Evolutionary conservation across 352 stramenopile genomes (phyloP).

Genomic region (Globisporangium megalacanthum): DNA sequence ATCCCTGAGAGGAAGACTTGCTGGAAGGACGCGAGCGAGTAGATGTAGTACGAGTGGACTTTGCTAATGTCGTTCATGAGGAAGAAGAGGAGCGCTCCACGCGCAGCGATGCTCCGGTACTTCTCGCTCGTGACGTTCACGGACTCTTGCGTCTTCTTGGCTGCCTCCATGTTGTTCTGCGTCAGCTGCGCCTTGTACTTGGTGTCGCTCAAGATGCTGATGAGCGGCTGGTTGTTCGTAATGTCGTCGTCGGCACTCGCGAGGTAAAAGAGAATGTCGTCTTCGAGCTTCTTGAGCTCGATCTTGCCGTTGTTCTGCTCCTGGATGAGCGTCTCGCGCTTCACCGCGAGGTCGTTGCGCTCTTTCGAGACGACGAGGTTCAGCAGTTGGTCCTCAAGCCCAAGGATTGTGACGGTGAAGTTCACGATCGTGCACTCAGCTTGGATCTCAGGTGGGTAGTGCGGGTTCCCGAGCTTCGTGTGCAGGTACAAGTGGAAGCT

Average conservation of each 20-base stretch:
- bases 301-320: slow-evolving; percentile 96
- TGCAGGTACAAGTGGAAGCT: slow-evolving; percentile 93
- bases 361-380: slow-evolving; percentile 93
- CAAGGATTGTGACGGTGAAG: slow-evolving; percentile 92
- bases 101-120: slow-evolving; percentile 92
- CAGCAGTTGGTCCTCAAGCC: slow-evolving; percentile 91
- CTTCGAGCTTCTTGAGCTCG: slow-evolving; percentile 94
- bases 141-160: slow-evolving; percentile 89
- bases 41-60: slow-evolving; percentile 97
- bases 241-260: slow-evolving; percentile 96
- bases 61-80: slow-evolving; percentile 97
- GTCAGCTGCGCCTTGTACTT: slow-evolving; percentile 92
- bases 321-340: slow-evolving; percentile 89
- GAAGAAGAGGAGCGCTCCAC: slow-evolving; percentile 94
- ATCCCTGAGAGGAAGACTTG: slow-evolving; percentile 95
- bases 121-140: slow-evolving; percentile 95
- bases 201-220: slow-evolving; percentile 94
- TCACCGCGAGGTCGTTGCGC: slow-evolving; percentile 73
- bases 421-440: slow-evolving; percentile 94
- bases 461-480: slow-evolving; percentile 93
- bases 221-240: slow-evolving; percentile 96
- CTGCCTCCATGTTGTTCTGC: slow-evolving; percentile 90
- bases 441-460: slow-evolving; percentile 94
- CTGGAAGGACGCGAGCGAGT: slow-evolving; percentile 94
- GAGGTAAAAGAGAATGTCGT: slow-evolving; percentile 93